Evolutionary conservation across 2,329 filamentous ascomycete species (phyloP).

Genomic region (Sclerotiophoma versabilis): DNA sequence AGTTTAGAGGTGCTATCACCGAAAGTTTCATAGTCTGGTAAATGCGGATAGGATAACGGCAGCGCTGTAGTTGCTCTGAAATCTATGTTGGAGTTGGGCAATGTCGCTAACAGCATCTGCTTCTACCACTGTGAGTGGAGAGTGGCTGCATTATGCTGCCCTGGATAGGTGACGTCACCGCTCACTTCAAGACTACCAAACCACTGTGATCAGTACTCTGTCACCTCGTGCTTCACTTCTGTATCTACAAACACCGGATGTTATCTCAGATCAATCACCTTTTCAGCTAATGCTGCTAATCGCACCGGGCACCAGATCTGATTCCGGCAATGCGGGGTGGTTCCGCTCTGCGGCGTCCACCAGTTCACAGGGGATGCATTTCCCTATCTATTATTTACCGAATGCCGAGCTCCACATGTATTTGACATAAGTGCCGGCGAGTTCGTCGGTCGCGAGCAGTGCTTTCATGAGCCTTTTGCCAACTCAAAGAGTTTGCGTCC

Average conservation of each 20-base stretch:
- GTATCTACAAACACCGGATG: neutral
- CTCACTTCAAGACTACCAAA: neutral
- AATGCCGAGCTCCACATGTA: neutral
- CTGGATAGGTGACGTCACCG: neutral
- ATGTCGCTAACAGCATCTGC: too few relatives aligned
- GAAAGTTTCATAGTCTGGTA: too few relatives aligned
- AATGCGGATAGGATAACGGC: too few relatives aligned
- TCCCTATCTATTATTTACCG: conserved; percentile 1
- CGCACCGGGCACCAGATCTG: neutral
- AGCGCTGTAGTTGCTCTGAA: too few relatives aligned
- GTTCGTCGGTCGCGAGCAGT: neutral
- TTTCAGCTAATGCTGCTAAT: neutral
- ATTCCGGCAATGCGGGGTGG: conserved; percentile 2
- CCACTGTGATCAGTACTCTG: neutral
- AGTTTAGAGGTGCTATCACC: too few relatives aligned
- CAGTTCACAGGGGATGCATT: neutral
- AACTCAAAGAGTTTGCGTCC: neutral
- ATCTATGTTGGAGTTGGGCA: too few relatives aligned
- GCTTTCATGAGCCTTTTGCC: neutral
- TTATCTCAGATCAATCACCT: neutral
- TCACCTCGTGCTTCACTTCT: neutral
- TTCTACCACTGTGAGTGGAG: neutral
- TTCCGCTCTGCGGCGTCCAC: conserved; percentile 7
- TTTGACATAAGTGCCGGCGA: neutral
- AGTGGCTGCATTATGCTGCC: too few relatives aligned